These are phyloP conservation scores for Zasmidium citrigriseum DNA, from an alignment of 2,329 filamentous ascomycete species.

Conservation along the genomic window DNA sequence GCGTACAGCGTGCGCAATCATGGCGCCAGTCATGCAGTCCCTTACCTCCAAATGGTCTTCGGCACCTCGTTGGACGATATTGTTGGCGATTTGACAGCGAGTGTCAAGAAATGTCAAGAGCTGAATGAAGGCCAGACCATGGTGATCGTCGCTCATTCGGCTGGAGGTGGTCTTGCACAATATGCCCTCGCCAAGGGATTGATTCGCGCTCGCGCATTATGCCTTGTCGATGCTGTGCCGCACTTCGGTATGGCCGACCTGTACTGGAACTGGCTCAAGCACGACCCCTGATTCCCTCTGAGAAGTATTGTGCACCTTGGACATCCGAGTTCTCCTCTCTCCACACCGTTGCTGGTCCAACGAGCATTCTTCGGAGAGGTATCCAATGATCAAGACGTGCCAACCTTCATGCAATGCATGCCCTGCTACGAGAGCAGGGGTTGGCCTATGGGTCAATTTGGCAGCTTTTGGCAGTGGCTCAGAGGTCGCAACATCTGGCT, in stretches of 20 bases:
- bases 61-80: conserved; percentile 46
- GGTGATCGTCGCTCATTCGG: conserved; percentile 53
- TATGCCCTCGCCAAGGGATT: conserved; percentile 47
- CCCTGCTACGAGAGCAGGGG: conserved; percentile 55
- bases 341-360: conserved; percentile 51
- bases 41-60: conserved; percentile 52
- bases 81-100: conserved; percentile 48
- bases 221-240: conserved; percentile 14
- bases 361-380: conserved; percentile 53
- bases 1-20: conserved; percentile 57
- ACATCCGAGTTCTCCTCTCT: conserved; percentile 57
- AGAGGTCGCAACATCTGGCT: conserved; percentile 10
- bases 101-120: conserved; percentile 36
- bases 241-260: conserved; percentile 36
- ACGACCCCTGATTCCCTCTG: conserved; percentile 53
- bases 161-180: conserved; percentile 54
- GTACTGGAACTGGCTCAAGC: conserved; percentile 49
- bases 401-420: conserved; percentile 46
- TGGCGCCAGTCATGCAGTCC: conserved; percentile 54
- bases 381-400: conserved; percentile 44
- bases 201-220: conserved; percentile 1
- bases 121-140: conserved; percentile 23
- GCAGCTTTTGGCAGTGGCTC: conserved; percentile 40
- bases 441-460: conserved; percentile 55
- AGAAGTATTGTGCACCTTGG: conserved; percentile 50